A percentile compares a stretch with the other conserved stretches of the same genome.
Evolutionary conservation across 2,329 filamentous ascomycete genomes (phyloP).

Genomic region (Ophiostoma sp.): DNA sequence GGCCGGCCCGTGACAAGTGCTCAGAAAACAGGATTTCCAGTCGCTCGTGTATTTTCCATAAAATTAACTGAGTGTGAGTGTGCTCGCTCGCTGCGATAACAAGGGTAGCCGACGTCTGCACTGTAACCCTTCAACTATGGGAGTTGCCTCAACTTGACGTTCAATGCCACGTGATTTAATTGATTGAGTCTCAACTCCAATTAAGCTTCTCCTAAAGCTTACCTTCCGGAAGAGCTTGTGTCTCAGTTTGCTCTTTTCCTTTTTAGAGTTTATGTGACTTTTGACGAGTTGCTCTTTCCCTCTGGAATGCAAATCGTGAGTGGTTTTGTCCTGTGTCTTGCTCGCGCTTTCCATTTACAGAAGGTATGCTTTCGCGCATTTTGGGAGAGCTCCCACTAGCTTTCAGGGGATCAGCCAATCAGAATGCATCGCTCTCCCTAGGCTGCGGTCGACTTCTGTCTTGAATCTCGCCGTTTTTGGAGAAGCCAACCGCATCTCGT

Average conservation of each 20-base stretch:
- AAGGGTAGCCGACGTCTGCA: not conserved
- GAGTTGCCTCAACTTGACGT: not conserved
- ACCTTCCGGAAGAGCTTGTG: not conserved
- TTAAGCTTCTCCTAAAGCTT: not conserved
- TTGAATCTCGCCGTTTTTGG: not conserved
- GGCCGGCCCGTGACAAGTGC: not conserved
- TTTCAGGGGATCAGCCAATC: not conserved
- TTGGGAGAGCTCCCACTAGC: not conserved
- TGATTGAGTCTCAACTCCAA: not conserved
- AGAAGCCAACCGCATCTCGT: not conserved
- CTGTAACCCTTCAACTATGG: not conserved
- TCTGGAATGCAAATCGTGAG: not conserved
- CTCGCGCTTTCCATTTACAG: constrained; percentile 2
- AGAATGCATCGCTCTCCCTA: not conserved
- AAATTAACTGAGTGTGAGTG: not conserved
- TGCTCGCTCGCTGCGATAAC: not conserved
- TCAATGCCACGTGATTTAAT: not conserved
- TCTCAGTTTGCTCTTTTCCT: not conserved
- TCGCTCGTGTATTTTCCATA: not conserved
- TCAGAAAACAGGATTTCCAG: not conserved
- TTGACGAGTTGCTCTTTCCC: not conserved
- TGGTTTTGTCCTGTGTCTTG: not conserved
- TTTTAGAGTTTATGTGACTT: not conserved
- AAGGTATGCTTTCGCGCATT: not conserved
- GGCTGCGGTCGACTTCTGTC: not conserved